Evolutionary conservation across 768 basidiomycete genomes (phyloP), one percentile per base, ranked within the genome.

Genomic region (Serendipita indica): DNA sequence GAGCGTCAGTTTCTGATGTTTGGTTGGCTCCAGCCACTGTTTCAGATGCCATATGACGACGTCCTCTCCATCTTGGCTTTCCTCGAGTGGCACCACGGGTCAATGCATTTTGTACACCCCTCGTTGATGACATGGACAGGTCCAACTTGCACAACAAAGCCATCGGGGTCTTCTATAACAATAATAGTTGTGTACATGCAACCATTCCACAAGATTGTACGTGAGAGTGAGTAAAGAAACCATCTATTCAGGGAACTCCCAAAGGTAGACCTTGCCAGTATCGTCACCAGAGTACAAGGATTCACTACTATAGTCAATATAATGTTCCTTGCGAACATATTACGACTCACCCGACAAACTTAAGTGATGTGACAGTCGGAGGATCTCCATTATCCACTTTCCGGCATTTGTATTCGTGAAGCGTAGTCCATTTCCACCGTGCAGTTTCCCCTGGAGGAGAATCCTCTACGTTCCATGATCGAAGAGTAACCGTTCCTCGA

Each of bases 401-500:
- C 64, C 79, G 74, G 57, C 77, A 76, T 67, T 82, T 79, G 75
- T 93, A 75, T 60, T 76, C 77, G 63, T 84, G 74, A 59, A 89
- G 71, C 13, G 80, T 79, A 7, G 78, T 72, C 70, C 94, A 83
- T 64, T 83, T 76, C 89, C 89, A 92, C 54, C 72, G 72, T 1
- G 88, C 83, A 64, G 76, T 78, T 65, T 82, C 76, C 0, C 78
- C 83, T 58, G 75, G 72, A 0, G 79, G 80, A 0, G 87, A 85
- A 12, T 80, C 79, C 60, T 90, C 84, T 0, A 86, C 77, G 14
- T 80, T 85, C 85, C 91, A 91, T 1, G 90, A 87, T 61, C 86
- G 75, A n/a, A 96, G 71, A 0, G 80, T 79, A 57, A 91, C 83
- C 2, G 81, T 77, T 4, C 89, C 86, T 62, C 88, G 86, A 0